phyloP scores from a whole-genome alignment of 2,329 filamentous ascomycete genomes.

The Thielaviopsis euricoi region DNA sequence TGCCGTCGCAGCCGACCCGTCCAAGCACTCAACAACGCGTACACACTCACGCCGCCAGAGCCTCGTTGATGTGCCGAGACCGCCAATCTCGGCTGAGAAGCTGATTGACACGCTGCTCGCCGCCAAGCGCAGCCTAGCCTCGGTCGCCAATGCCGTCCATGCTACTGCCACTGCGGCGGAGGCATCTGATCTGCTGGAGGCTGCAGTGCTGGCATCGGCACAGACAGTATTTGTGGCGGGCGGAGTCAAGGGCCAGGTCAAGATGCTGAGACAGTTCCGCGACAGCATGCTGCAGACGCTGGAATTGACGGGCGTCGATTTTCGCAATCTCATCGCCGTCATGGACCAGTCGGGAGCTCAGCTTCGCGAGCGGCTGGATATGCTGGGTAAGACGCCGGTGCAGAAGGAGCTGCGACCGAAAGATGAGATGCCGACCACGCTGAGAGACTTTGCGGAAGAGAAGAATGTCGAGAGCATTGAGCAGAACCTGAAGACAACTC shows the following conservation, averaged over 20 bases:
- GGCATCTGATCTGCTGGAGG: constrained; percentile 58
- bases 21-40: not conserved
- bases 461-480: constrained; percentile 48
- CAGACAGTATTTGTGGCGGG: constrained; percentile 50
- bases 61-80: constrained; percentile 1
- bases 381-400: constrained; percentile 47
- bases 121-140: constrained; percentile 73
- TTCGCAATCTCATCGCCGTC: constrained; percentile 41
- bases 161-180: constrained; percentile 68
- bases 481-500: constrained; percentile 50
- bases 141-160: constrained; percentile 66
- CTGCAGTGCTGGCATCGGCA: constrained; percentile 56
- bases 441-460: constrained; percentile 66
- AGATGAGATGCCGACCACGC: constrained; percentile 40
- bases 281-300: constrained; percentile 37
- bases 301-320: constrained; percentile 41
- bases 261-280: constrained; percentile 34
- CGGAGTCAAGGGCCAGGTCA: constrained; percentile 40
- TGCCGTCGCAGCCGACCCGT: not conserved
- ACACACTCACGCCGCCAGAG: constrained; percentile 6
- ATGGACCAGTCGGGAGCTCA: constrained; percentile 51
- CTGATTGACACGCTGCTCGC: constrained; percentile 73
- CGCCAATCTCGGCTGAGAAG: constrained; percentile 39
- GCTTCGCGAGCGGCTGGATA: constrained; percentile 49
- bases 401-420: constrained; percentile 44